Evolutionary conservation across 441 rosid genomes (phyloP).

Genomic region (Populus hybrid): DNA sequence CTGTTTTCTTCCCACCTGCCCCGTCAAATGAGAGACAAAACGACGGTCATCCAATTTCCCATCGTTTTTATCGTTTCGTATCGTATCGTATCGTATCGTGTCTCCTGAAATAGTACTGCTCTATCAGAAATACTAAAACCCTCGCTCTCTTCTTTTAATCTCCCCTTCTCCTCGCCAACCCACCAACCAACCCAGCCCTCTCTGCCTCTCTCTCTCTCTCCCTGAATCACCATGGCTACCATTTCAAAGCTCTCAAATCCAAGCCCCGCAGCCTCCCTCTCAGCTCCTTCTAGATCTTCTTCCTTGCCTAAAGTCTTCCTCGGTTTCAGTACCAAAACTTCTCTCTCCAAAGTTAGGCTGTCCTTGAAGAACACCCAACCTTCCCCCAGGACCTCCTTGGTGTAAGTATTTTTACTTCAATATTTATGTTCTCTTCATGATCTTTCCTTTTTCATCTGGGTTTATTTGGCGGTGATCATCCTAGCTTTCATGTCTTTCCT

Average conservation of each 20-base stretch:
- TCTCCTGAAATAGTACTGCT: no score
- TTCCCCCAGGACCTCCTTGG: conserved; percentile 31
- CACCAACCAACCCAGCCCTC: neutral
- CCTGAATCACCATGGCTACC: conserved; percentile 51
- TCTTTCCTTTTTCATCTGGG: no score
- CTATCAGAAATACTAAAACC: neutral
- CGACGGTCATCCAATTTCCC: no score
- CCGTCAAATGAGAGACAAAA: no score
- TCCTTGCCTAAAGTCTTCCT: conserved; percentile 35
- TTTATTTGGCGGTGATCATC: neutral
- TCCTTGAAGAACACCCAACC: conserved; percentile 32
- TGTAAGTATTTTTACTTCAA: conserved; percentile 37
- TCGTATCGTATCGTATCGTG: no score
- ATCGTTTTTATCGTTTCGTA: no score
- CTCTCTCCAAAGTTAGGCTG: conserved; percentile 38
- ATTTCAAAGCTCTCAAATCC: conserved; percentile 67
- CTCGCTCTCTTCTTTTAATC: no score
- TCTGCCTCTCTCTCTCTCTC: neutral
- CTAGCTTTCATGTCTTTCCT: neutral
- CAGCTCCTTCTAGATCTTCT: conserved; percentile 34
- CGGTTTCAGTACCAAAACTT: conserved; percentile 23
- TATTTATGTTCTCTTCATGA: neutral
- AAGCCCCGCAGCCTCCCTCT: conserved; percentile 27
- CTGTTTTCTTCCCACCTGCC: no score
- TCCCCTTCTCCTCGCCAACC: no score